A percentile compares a stretch with the other conserved stretches of the same genome.
Evolutionary conservation across 148 eudicot genomes (phyloP).

Genomic region (Cornus florida): DNA sequence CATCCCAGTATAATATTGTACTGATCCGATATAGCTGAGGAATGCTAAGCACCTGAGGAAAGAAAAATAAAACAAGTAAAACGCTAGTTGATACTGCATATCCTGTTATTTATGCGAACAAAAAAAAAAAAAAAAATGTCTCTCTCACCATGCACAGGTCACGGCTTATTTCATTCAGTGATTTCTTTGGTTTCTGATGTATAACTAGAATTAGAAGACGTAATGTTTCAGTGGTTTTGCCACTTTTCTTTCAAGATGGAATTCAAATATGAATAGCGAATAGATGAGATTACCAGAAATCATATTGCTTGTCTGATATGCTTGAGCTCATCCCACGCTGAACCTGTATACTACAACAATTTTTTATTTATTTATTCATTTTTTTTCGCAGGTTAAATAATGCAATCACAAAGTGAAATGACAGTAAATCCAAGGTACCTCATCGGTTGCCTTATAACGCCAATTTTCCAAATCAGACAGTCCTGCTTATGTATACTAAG

Average conservation of each 20-base stretch:
- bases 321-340: too few relatives aligned
- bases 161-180: slow-evolving; percentile 80
- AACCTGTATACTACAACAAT: too few relatives aligned
- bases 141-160: slow-evolving; percentile 84
- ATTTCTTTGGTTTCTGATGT: slow-evolving; percentile 91
- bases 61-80: too few relatives aligned
- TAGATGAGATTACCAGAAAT: slow-evolving; percentile 58
- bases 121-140: background rate
- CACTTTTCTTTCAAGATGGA: too few relatives aligned
- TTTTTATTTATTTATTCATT: too few relatives aligned
- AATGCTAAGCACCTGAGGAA: slow-evolving; percentile 78
- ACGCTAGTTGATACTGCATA: slow-evolving; percentile 11
- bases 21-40: slow-evolving; percentile 93
- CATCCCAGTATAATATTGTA: slow-evolving; percentile 99
- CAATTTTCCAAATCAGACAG: slow-evolving; percentile 88
- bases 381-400: background rate
- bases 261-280: slow-evolving; percentile 4
- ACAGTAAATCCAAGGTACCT: background rate
- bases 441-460: slow-evolving; percentile 67
- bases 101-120: too few relatives aligned
- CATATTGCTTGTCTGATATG: slow-evolving; percentile 99
- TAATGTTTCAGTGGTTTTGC: background rate
- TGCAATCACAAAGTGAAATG: background rate
- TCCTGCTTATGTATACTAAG: too few relatives aligned
- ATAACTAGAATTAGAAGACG: slow-evolving; percentile 52